Evolutionary conservation across 108 stramenopile species (phyloP).

Genomic region (Nitzschia sp.): DNA sequence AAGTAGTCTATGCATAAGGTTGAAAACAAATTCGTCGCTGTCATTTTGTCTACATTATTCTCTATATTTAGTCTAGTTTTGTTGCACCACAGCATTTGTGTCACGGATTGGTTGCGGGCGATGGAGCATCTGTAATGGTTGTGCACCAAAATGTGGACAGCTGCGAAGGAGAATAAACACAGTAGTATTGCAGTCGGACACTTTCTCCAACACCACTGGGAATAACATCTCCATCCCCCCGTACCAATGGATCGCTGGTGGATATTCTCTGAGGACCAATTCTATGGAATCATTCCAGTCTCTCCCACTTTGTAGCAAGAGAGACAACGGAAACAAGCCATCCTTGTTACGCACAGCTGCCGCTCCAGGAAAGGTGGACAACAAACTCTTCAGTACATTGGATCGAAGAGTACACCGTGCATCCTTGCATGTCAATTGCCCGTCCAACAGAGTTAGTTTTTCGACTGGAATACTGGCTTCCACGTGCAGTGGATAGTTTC

Average conservation of each 20-base stretch:
- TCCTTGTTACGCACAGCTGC: conserved; percentile 27
- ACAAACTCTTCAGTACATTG: conserved; percentile 33
- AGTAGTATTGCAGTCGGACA: conserved; percentile 35
- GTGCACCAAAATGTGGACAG: conserved; percentile 26
- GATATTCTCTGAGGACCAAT: conserved; percentile 36
- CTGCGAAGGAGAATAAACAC: conserved; percentile 34
- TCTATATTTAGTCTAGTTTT: too few relatives aligned
- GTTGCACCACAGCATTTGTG: too few relatives aligned
- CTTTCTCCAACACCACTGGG: conserved; percentile 34
- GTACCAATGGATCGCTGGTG: conserved; percentile 51
- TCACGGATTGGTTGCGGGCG: too few relatives aligned
- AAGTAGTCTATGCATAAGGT: too few relatives aligned
- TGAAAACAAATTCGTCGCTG: too few relatives aligned
- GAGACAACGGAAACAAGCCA: conserved; percentile 43
- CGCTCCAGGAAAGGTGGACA: conserved; percentile 45
- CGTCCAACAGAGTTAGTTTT: conserved; percentile 48
- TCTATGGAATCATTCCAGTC: conserved; percentile 41
- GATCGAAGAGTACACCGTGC: conserved; percentile 37
- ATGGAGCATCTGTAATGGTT: too few relatives aligned
- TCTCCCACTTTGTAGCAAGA: conserved; percentile 53
- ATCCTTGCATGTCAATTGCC: conserved; percentile 7
- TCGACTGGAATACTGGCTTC: conserved; percentile 58
- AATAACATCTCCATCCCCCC: conserved; percentile 32
- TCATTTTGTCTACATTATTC: too few relatives aligned
- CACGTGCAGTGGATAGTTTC: conserved; percentile 50